phyloP scores from a whole-genome alignment of 1,284 basidiomycete genomes.

The Cryptococcus jaspeensis region DNA sequence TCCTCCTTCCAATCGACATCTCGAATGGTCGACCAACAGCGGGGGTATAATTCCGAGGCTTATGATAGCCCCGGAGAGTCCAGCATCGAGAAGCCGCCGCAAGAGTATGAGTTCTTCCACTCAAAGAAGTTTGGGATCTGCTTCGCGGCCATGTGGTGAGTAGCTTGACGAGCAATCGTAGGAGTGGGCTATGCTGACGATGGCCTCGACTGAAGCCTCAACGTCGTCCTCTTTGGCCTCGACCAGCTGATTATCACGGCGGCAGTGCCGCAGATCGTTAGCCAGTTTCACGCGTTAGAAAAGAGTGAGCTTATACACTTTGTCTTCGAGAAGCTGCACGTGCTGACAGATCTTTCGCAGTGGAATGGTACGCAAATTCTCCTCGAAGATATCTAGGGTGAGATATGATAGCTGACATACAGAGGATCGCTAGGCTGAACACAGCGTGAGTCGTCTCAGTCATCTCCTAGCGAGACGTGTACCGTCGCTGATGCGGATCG shows the following conservation, averaged over 20 bases:
- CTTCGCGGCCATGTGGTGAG: conserved; percentile 32
- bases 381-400: no score
- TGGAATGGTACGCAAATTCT: conserved; percentile 17
- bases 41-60: no score
- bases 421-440: conserved; percentile 19
- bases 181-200: no score
- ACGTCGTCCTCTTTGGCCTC: conserved; percentile 21
- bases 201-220: conserved; percentile 4
- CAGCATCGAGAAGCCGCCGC: no score
- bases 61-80: no score
- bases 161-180: not conserved
- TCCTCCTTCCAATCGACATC: no score
- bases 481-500: no score
- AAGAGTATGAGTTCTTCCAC: no score
- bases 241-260: conserved; percentile 34
- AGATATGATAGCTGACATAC: conserved; percentile 2
- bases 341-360: not conserved
- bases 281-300: conserved; percentile 23
- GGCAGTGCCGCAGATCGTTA: conserved; percentile 29
- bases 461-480: no score
- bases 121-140: conserved; percentile 22
- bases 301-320: conserved; percentile 18
- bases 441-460: conserved; percentile 23
- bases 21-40: no score
- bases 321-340: no score